These are phyloP conservation scores for Gardenia jasminoides DNA, from an alignment of 257 asterid species.

Conservation along the genomic window DNA sequence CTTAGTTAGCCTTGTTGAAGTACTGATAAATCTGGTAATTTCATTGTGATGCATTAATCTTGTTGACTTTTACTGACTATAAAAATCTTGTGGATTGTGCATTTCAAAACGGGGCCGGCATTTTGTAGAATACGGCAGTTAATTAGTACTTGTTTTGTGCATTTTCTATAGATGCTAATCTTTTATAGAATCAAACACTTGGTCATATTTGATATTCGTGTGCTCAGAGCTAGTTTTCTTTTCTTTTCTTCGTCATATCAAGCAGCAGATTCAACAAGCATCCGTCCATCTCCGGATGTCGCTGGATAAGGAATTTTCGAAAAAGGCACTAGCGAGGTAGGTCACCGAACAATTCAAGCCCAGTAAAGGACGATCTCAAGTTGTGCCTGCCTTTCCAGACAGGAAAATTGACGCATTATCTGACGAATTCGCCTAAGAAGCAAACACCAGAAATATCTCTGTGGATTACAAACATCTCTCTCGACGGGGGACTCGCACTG, in stretches of 20 bases:
- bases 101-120: too few species aligned
- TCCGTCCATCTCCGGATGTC: conserved; percentile 12
- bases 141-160: too few species aligned
- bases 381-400: not conserved
- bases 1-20: not conserved
- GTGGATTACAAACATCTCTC: conserved; percentile 5
- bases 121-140: not conserved
- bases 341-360: not conserved
- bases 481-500: not conserved
- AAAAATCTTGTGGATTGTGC: not conserved
- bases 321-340: conserved; percentile 51
- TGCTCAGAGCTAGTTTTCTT: too few species aligned
- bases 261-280: too few species aligned
- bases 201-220: not conserved
- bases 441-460: not conserved
- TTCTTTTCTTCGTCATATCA: too few species aligned
- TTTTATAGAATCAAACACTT: too few species aligned
- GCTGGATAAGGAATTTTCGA: conserved; percentile 55
- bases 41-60: not conserved
- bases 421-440: not conserved
- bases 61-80: not conserved
- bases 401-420: not conserved
- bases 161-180: too few species aligned
- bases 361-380: not conserved
- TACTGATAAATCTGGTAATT: not conserved